phyloP scores from a whole-genome alignment of 78 protist genomes.

The Kipferlia bialata region DNA sequence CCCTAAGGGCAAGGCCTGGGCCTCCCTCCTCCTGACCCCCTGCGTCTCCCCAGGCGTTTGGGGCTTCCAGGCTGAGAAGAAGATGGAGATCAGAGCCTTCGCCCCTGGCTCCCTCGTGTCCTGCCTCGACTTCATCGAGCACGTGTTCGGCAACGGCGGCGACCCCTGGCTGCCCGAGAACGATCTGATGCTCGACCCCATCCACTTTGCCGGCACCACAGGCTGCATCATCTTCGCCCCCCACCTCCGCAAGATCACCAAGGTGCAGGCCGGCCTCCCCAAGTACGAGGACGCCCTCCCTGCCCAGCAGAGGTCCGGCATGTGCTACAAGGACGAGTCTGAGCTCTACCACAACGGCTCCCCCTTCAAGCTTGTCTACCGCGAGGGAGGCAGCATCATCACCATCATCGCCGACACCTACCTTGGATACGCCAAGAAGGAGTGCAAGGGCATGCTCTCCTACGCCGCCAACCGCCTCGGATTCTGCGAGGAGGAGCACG shows the following conservation, averaged over 20 bases:
- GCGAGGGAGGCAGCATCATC: neutral
- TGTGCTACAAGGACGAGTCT: neutral
- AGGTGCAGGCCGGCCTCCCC: slow-evolving; percentile 25
- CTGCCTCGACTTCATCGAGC: slow-evolving; percentile 10
- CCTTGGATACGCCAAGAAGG: slow-evolving; percentile 15
- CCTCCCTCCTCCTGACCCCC: neutral
- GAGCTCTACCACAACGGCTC: slow-evolving; percentile 7
- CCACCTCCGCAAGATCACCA: neutral
- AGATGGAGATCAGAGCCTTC: slow-evolving; percentile 9
- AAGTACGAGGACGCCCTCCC: slow-evolving; percentile 10
- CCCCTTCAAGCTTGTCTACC: slow-evolving; percentile 1
- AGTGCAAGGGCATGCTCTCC: slow-evolving; percentile 8
- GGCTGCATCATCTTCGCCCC: slow-evolving; percentile 17
- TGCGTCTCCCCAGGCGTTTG: slow-evolving; percentile 9
- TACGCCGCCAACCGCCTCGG: slow-evolving; percentile 1
- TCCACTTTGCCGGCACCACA: slow-evolving; percentile 11
- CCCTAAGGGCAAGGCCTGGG: neutral
- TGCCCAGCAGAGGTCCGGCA: neutral
- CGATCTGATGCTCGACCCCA: slow-evolving; percentile 1
- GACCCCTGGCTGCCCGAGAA: slow-evolving; percentile 6
- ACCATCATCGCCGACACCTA: slow-evolving; percentile 8
- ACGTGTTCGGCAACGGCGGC: slow-evolving; percentile 19
- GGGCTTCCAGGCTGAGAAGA: no score
- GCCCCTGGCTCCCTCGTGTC: neutral
- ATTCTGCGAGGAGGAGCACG: slow-evolving; percentile 13